These are phyloP conservation scores for Iris macrosiphon DNA, from an alignment of 106 monocot species.

Conservation along the genomic window DNA sequence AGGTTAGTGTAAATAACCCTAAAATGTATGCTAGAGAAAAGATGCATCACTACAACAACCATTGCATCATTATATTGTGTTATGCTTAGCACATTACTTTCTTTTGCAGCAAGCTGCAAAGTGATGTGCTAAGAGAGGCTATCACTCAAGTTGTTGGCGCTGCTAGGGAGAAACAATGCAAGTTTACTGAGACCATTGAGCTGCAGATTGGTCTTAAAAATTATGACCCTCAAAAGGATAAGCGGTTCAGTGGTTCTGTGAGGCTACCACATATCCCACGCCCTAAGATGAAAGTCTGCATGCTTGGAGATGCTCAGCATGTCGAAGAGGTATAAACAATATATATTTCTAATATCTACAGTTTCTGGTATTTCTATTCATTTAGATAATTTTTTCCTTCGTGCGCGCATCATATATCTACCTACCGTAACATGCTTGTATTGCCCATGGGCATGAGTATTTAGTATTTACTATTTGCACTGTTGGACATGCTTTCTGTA, in stretches of 20 bases:
- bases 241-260: constrained; percentile 33
- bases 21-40: too few relatives aligned
- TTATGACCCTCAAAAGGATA: constrained; percentile 37
- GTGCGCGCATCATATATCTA: too few relatives aligned
- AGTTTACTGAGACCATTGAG: constrained; percentile 35
- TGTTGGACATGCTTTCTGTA: too few relatives aligned
- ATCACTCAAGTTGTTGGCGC: constrained; percentile 13
- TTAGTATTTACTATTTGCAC: too few relatives aligned
- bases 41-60: too few relatives aligned
- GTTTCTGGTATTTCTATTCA: not conserved
- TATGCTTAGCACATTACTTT: not conserved
- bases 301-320: constrained; percentile 54
- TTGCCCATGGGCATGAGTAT: too few relatives aligned
- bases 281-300: constrained; percentile 46
- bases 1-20: too few relatives aligned
- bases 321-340: constrained; percentile 22
- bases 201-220: constrained; percentile 43
- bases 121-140: constrained; percentile 25
- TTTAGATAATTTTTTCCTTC: too few relatives aligned
- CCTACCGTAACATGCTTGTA: too few relatives aligned
- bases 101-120: constrained; percentile 26
- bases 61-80: too few relatives aligned
- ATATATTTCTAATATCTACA: not conserved
- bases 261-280: constrained; percentile 32
- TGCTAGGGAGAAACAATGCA: constrained; percentile 13